phyloP scores from a whole-genome alignment of 768 basidiomycete species.

The Lentinula guzmanii region DNA sequence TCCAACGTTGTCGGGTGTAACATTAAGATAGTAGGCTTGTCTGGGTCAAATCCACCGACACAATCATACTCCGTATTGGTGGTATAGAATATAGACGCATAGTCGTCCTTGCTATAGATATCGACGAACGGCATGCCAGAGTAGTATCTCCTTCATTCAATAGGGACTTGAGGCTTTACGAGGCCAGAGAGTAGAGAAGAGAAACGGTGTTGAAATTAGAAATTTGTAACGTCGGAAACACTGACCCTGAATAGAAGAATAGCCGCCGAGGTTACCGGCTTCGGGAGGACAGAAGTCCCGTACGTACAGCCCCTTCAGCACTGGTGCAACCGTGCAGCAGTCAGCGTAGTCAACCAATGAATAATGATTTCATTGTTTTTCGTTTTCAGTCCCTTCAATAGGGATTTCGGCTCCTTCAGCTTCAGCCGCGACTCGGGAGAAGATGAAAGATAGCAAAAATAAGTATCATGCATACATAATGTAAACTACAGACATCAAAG shows the following conservation, averaged over 20 bases:
- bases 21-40: conserved; percentile 61
- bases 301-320: too few species aligned
- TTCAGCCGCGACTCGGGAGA: too few species aligned
- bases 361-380: too few species aligned
- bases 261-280: neutral
- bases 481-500: too few species aligned
- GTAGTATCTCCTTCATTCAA: neutral
- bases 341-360: too few species aligned
- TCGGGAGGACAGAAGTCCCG: too few species aligned
- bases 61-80: conserved; percentile 57
- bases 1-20: conserved; percentile 67
- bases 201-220: neutral
- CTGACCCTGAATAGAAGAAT: neutral
- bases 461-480: too few species aligned
- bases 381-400: too few species aligned
- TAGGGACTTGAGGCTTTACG: neutral
- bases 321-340: too few species aligned
- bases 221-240: neutral
- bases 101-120: conserved; percentile 55
- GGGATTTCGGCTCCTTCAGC: too few species aligned
- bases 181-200: neutral
- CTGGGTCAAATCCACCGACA: conserved; percentile 61
- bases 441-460: too few species aligned
- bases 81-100: conserved; percentile 65
- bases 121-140: conserved; percentile 63